Percentiles rank a stretch among this genome's conserved stretches.
These are phyloP conservation scores for Endothia cerciana DNA, from an alignment of 2,329 filamentous ascomycete genomes.

Conservation along the genomic window DNA sequence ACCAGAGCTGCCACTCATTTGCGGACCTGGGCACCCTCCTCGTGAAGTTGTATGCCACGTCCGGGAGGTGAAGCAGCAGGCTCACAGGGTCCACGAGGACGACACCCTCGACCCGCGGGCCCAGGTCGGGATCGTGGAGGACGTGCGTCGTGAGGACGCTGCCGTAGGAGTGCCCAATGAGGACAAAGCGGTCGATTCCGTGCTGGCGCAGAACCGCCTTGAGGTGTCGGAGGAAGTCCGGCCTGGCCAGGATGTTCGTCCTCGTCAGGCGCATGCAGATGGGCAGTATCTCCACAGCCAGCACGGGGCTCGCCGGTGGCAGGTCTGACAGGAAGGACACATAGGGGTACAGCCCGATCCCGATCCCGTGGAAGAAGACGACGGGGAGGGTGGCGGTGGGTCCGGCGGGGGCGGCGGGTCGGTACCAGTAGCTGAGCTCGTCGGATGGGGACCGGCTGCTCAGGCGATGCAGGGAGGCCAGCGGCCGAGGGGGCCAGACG, in stretches of 20 bases:
- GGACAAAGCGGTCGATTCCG: constrained; percentile 59
- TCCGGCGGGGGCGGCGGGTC: constrained; percentile 8
- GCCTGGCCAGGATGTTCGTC: constrained; percentile 50
- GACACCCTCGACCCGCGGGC: constrained; percentile 53
- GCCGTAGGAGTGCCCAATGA: constrained; percentile 68
- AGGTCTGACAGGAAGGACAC: constrained; percentile 24
- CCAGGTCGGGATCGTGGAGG: constrained; percentile 52
- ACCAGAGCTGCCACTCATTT: constrained; percentile 74
- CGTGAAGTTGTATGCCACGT: constrained; percentile 75
- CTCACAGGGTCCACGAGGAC: constrained; percentile 65
- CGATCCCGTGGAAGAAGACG: constrained; percentile 31
- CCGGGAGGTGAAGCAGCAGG: constrained; percentile 68
- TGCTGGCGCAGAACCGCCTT: constrained; percentile 60
- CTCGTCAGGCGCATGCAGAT: constrained; percentile 30
- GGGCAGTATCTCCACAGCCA: constrained; percentile 31
- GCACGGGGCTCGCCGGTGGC: constrained; percentile 27
- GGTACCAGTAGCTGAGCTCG: constrained; percentile 30
- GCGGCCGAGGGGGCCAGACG: constrained; percentile 63
- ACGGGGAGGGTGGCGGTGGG: constrained; percentile 22
- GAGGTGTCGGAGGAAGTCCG: constrained; percentile 61
- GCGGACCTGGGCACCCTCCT: constrained; percentile 54
- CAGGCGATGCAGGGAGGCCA: constrained; percentile 36
- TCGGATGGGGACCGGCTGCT: constrained; percentile 18
- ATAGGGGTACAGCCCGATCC: constrained; percentile 30
- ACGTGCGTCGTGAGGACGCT: constrained; percentile 66